Evolutionary conservation across 2,329 filamentous ascomycete genomes (phyloP).

Genomic region (Alternaria metachromatica): DNA sequence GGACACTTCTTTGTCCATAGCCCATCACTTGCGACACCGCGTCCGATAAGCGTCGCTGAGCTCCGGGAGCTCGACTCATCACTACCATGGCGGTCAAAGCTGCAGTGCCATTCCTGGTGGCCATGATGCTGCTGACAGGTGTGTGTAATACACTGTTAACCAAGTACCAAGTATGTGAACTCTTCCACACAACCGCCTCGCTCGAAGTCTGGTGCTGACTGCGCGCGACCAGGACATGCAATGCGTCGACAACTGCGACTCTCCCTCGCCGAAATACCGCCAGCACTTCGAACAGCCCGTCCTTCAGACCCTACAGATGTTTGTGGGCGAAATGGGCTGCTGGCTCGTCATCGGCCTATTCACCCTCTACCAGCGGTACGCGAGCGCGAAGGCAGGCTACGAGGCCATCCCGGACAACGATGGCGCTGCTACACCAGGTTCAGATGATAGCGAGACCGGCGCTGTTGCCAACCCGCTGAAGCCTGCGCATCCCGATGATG

Average conservation of each 20-base stretch:
- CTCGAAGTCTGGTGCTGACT: slow-evolving; percentile 25
- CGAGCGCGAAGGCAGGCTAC: slow-evolving; percentile 64
- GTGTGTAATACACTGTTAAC: slow-evolving; percentile 97
- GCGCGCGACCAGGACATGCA: slow-evolving; percentile 76
- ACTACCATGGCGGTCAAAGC: slow-evolving; percentile 71
- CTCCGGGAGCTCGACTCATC: slow-evolving; percentile 22
- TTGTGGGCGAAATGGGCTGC: slow-evolving; percentile 93
- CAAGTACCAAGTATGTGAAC: slow-evolving; percentile 80
- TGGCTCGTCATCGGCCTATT: slow-evolving; percentile 86
- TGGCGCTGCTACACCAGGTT: slow-evolving; percentile 44
- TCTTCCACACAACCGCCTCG: background rate
- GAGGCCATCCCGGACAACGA: slow-evolving; percentile 62
- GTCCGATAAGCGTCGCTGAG: slow-evolving; percentile 18
- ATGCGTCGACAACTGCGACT: slow-evolving; percentile 89
- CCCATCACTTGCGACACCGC: background rate
- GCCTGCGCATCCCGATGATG: slow-evolving; percentile 55
- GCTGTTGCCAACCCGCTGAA: slow-evolving; percentile 61
- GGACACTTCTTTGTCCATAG: slow-evolving; percentile 17
- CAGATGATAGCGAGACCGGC: slow-evolving; percentile 54
- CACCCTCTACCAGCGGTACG: slow-evolving; percentile 68
- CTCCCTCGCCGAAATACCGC: slow-evolving; percentile 68
- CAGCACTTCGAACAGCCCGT: slow-evolving; percentile 91
- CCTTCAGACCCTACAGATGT: slow-evolving; percentile 96
- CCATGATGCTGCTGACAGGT: slow-evolving; percentile 95
- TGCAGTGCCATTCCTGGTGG: slow-evolving; percentile 83